Evolutionary conservation across 257 asterid species (phyloP).

Genomic region (Solanum pinnatisectum): DNA sequence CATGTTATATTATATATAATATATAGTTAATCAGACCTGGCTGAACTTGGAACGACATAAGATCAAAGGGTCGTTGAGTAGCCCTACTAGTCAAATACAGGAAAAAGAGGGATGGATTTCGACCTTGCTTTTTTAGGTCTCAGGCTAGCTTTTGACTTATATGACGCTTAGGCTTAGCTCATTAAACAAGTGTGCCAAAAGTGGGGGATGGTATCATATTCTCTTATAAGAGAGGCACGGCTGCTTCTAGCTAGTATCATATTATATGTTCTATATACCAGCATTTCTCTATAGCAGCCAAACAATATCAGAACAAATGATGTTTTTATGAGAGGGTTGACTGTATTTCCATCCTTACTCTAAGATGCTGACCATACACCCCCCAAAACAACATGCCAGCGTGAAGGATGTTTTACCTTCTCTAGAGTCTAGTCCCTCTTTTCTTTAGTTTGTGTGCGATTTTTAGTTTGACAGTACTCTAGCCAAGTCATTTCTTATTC

Average conservation of each 20-base stretch:
- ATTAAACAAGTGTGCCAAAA: too few relatives aligned
- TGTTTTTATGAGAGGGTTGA: not conserved
- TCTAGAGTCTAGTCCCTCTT: not conserved
- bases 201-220: too few relatives aligned
- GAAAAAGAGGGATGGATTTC: not conserved
- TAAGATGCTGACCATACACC: not conserved
- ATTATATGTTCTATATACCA: not conserved
- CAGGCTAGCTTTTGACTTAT: not conserved
- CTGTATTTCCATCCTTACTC: not conserved
- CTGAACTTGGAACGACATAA: not conserved
- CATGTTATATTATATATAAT: not conserved
- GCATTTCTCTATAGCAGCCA: not conserved
- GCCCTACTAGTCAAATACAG: not conserved
- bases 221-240: not conserved
- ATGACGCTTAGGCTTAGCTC: not conserved
- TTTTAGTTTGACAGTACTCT: not conserved
- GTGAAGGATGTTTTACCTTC: not conserved
- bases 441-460: not conserved
- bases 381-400: not conserved
- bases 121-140: not conserved
- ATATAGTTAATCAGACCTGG: not conserved
- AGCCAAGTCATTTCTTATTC: not conserved
- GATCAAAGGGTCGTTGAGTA: not conserved
- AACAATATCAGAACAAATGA: not conserved
- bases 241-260: not conserved